Evolutionary conservation across 768 basidiomycete species (phyloP), one percentile per base, ranked within the genome.

Genomic region (Trametes villosa): DNA sequence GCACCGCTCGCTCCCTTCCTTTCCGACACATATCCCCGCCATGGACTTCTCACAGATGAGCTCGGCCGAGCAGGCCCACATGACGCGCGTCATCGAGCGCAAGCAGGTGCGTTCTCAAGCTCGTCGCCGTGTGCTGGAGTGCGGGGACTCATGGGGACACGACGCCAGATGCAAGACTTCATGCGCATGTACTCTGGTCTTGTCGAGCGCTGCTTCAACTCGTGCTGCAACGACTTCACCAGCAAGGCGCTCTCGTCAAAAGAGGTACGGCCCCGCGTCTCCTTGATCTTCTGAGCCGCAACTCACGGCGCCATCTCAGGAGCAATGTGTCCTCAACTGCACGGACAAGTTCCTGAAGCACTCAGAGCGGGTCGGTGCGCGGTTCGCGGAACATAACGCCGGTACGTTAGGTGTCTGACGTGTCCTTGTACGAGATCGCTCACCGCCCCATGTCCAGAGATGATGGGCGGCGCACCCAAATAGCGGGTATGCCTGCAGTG

Each of bases 271-370:
- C 41, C 47, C 47, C 22, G 31, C 51, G 52, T 47, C 53, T 54
- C 38, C 34, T 24, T 45, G 29, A 53, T 49, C 41, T 65, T 51
- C 42, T 26, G 41, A 42, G 13, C 41, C 48, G 17, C 48, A 44
- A 58, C 45, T 22, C 57, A 47, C 46, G 53, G 46, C 20, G 64
- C 51, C 18, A 49, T 18, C 22, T 66, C 70, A 98, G 95, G 91
- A 91, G 69, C 83, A 86, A 65, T 99, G 96, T 72, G 86, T 96
- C 47, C 81, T 86, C 75, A 94, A 96, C 78, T 99, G 96, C 78
- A 84, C 94, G 22, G 96, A 98, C 81, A 99, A 98, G 76, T 98
- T 97, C 80, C 78, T 98, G 70, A 97, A 97, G 73, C 94, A 97
- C 72, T 94, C 94, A 12, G 95, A 98, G 72, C 83, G 95, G 51